Percentiles rank a stretch among this genome's conserved stretches.
These are phyloP conservation scores for Monosporascus sp. DNA, from an alignment of 2,329 filamentous ascomycete genomes.

Conservation along the genomic window DNA sequence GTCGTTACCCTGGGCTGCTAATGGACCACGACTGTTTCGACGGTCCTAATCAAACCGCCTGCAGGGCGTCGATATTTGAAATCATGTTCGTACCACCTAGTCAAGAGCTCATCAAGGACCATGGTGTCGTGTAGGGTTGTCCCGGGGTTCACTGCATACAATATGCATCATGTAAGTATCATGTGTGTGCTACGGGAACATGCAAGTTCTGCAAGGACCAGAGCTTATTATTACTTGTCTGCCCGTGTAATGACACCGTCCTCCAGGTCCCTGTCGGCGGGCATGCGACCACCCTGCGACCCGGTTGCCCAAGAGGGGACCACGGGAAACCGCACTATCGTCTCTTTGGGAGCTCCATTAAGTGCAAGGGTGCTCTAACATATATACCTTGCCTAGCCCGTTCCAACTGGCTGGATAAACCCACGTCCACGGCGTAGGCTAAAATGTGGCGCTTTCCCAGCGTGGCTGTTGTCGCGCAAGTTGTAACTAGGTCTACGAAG, in stretches of 20 bases:
- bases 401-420: background rate
- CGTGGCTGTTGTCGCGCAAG: background rate
- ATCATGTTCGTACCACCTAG: background rate
- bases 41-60: background rate
- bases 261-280: background rate
- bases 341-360: background rate
- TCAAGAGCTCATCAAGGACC: background rate
- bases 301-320: background rate
- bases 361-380: background rate
- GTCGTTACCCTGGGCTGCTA: too few relatives aligned
- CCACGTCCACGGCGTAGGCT: background rate
- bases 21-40: too few relatives aligned
- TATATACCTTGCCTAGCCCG: background rate
- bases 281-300: background rate
- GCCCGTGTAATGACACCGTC: background rate
- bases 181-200: conserved; percentile 21
- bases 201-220: conserved; percentile 20
- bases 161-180: conserved; percentile 19
- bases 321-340: background rate
- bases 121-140: background rate
- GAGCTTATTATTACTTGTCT: conserved; percentile 12
- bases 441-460: background rate
- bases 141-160: conserved; percentile 19
- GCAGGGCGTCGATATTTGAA: background rate
- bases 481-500: background rate